Evolutionary conservation across 164 flowering plant genomes (phyloP).

Genomic region (Echeveria elegans): DNA sequence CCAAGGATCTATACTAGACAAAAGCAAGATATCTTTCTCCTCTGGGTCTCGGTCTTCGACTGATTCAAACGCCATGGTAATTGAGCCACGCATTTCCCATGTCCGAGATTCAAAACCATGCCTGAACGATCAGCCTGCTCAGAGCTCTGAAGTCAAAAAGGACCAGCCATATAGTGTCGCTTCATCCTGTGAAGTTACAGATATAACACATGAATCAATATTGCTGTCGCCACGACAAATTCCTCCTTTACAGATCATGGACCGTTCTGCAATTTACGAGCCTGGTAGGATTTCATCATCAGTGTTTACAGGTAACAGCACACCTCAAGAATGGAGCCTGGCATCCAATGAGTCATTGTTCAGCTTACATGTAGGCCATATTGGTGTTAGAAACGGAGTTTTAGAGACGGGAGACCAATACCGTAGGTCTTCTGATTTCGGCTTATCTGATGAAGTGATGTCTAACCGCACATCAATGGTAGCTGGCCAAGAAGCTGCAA

Average conservation of each 20-base stretch:
- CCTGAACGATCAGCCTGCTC: background rate
- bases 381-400: background rate
- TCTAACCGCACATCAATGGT: background rate
- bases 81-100: background rate
- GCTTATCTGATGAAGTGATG: background rate
- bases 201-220: background rate
- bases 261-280: background rate
- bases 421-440: background rate
- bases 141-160: background rate
- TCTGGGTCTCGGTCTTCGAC: background rate
- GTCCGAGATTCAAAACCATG: background rate
- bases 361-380: background rate
- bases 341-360: slow-evolving; percentile 9
- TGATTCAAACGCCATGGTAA: background rate
- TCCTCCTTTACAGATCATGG: slow-evolving; percentile 1
- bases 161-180: background rate
- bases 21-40: background rate
- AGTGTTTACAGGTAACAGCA: background rate
- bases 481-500: background rate
- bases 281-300: slow-evolving; percentile 5
- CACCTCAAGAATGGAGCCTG: background rate
- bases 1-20: background rate
- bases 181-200: background rate
- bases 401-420: background rate
- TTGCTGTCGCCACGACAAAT: background rate